Evolutionary conservation across 148 eudicot genomes (phyloP).

Genomic region (Cornus suecica): DNA sequence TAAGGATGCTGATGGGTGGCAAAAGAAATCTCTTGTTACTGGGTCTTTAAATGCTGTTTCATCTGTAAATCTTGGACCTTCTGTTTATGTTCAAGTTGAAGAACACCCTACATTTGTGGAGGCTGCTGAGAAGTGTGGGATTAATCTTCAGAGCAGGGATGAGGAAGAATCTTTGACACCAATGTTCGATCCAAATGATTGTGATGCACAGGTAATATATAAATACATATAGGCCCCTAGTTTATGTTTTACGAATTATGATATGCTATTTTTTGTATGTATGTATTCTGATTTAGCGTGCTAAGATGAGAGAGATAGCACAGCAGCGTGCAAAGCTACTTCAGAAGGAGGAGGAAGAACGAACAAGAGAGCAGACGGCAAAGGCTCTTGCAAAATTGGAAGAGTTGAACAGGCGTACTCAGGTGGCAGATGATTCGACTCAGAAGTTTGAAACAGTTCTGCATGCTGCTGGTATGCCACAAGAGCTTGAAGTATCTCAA

Average conservation of each 20-base stretch:
- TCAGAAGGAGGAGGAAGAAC: conserved; percentile 93
- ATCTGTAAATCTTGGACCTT: conserved; percentile 31
- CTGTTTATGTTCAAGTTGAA: conserved; percentile 24
- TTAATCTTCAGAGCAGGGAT: conserved; percentile 35
- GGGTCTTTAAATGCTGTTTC: conserved; percentile 32
- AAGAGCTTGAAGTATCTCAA: conserved; percentile 38
- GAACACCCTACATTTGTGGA: conserved; percentile 25
- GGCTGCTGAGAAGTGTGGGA: conserved; percentile 28
- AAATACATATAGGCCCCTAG: not conserved
- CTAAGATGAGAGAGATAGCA: conserved; percentile 74
- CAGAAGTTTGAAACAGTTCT: conserved; percentile 39
- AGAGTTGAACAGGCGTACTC: conserved; percentile 78
- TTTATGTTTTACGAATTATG: not conserved
- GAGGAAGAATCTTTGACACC: conserved; percentile 33
- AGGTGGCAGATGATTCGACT: conserved; percentile 33
- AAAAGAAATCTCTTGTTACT: conserved; percentile 34
- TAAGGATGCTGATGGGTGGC: conserved; percentile 61
- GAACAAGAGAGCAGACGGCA: conserved; percentile 82
- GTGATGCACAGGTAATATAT: conserved; percentile 48
- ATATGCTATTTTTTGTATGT: not conserved
- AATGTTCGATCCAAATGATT: conserved; percentile 44
- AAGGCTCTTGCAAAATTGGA: conserved; percentile 92
- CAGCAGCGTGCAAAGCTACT: conserved; percentile 75
- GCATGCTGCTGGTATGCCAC: conserved; percentile 21
- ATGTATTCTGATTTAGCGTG: conserved; percentile 53